These are phyloP conservation scores for Malus asiatica DNA, from an alignment of 306 rosid genomes.

Conservation along the genomic window DNA sequence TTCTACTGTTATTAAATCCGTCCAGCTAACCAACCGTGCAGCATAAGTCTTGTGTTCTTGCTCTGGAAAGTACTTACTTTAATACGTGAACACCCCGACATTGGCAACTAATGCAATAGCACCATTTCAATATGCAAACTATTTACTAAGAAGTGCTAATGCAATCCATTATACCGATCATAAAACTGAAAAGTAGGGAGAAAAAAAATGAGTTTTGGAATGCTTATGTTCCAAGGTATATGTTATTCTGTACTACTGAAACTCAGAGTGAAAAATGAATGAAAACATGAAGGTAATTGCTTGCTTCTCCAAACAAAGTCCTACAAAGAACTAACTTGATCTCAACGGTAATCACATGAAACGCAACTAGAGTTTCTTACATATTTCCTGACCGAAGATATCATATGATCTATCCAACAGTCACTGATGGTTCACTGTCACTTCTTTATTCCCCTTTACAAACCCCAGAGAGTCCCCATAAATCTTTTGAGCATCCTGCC, in stretches of 20 bases:
- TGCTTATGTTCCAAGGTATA: neutral
- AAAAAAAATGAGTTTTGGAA: neutral
- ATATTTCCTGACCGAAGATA: neutral
- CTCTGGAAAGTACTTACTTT: neutral
- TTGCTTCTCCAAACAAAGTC: neutral
- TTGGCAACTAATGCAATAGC: neutral
- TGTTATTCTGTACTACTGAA: neutral
- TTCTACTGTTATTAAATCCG: neutral
- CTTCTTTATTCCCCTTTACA: conserved; percentile 32
- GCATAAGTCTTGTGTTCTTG: neutral
- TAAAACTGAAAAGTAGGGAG: neutral
- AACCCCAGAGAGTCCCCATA: conserved; percentile 39
- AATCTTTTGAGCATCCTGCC: conserved; percentile 30
- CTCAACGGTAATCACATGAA: neutral
- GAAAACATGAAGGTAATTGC: neutral
- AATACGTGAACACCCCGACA: neutral
- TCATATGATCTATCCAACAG: neutral
- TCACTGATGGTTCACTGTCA: conserved; percentile 1
- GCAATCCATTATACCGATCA: neutral
- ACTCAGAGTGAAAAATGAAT: neutral
- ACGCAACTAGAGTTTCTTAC: neutral
- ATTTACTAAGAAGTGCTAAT: neutral
- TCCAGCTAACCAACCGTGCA: neutral
- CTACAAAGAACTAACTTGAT: neutral
- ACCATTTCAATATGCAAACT: neutral